Conservation (phyloP, 257 asterid species). For the Anisodus acutangulus region DNA sequence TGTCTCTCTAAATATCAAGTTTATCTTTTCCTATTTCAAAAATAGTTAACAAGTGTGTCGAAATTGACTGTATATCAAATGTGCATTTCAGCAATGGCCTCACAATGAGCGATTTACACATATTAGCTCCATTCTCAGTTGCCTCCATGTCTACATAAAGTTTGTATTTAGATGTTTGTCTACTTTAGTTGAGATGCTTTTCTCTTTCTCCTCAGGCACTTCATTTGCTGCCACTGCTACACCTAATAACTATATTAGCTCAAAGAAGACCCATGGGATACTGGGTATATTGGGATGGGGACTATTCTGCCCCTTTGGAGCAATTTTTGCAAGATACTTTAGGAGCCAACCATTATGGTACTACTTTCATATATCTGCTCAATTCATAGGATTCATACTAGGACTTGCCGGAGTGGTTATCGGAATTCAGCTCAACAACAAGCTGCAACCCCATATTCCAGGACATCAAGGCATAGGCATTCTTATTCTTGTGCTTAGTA, state of each 20-base stretch:
- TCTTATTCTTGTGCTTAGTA: constrained; percentile 62
- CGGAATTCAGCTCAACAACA: constrained; percentile 66
- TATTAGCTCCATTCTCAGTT: neutral
- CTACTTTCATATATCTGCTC: constrained; percentile 71
- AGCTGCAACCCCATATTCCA: constrained; percentile 62
- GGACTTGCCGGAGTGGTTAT: constrained; percentile 72
- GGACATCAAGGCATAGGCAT: constrained; percentile 86
- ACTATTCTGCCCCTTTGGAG: constrained; percentile 76
- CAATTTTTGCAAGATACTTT: constrained; percentile 78
- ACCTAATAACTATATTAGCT: constrained; percentile 44
- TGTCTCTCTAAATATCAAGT: neutral
- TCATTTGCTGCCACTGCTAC: constrained; percentile 38
- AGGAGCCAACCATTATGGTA: constrained; percentile 65
- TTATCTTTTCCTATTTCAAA: neutral
- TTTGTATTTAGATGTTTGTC: neutral
- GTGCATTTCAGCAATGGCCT: neutral
- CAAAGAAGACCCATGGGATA: constrained; percentile 69
- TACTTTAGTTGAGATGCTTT: neutral
- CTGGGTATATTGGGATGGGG: constrained; percentile 73
- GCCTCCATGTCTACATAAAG: neutral
- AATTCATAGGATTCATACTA: constrained; percentile 70
- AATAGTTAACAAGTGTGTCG: constrained; percentile 6
- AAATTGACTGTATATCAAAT: neutral
- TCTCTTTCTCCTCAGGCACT: constrained; percentile 46
- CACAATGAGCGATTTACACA: neutral